phyloP scores from a whole-genome alignment of 75 land plant species.

The Chamaecyparis obtusa region DNA sequence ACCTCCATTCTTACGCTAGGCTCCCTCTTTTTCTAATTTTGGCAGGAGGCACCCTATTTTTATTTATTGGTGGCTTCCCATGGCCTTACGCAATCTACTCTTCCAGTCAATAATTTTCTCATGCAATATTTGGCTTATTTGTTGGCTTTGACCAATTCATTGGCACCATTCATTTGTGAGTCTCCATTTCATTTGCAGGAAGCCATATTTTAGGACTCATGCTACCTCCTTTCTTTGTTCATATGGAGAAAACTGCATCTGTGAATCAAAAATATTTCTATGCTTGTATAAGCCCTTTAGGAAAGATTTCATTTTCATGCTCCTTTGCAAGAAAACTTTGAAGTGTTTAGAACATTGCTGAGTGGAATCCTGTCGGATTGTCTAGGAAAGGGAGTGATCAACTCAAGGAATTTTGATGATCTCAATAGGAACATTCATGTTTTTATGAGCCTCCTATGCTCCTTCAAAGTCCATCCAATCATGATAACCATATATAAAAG shows the following conservation, averaged over 20 bases:
- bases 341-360: constrained; percentile 75
- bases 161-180: too few species aligned
- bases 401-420: constrained; percentile 84
- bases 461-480: constrained; percentile 95
- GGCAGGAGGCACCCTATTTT: too few species aligned
- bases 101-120: too few species aligned
- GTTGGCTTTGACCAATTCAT: too few species aligned
- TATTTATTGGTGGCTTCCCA: too few species aligned
- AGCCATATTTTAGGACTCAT: too few species aligned
- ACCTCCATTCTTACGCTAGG: too few species aligned
- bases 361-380: constrained; percentile 74
- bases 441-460: constrained; percentile 70
- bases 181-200: too few species aligned
- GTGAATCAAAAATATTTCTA: background rate
- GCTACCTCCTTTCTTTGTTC: background rate
- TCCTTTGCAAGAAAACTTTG: constrained; percentile 41
- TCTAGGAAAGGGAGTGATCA: constrained; percentile 88
- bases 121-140: too few species aligned
- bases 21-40: too few species aligned
- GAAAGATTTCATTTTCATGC: constrained; percentile 24
- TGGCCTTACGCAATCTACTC: too few species aligned
- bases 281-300: constrained; percentile 33
- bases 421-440: constrained; percentile 85
- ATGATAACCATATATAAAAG: constrained; percentile 86
- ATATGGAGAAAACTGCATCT: background rate